A percentile compares a stretch with the other conserved stretches of the same genome.
Evolutionary conservation across 371 early-diverging fungal species (phyloP).

Genomic region (Smittium mucronatum): DNA sequence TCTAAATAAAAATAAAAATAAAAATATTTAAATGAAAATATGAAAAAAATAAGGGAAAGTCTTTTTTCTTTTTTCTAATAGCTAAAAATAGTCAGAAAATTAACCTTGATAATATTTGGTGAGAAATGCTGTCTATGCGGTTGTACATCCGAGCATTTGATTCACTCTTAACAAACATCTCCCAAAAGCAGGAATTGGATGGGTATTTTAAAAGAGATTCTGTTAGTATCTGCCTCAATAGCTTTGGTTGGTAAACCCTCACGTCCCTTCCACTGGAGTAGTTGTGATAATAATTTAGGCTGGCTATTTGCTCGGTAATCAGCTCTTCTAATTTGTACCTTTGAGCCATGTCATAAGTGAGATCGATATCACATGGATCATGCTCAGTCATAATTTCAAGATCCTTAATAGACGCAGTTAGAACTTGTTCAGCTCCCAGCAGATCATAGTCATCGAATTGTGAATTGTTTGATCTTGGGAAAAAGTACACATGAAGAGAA

Average conservation of each 20-base stretch:
- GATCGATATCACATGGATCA: no score
- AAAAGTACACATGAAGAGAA: slow-evolving; percentile 1
- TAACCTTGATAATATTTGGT: background rate
- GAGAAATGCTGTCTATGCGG: background rate
- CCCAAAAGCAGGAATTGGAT: slow-evolving; percentile 8
- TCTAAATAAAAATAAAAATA: no score
- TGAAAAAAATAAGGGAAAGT: no score
- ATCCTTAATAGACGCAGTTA: background rate
- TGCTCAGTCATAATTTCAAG: no score
- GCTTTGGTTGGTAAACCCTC: background rate
- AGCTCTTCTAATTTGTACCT: background rate
- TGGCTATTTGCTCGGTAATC: background rate
- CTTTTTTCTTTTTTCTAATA: no score
- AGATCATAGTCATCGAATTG: background rate
- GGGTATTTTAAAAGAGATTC: background rate
- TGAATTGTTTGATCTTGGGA: background rate
- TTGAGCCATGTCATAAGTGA: no score
- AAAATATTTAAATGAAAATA: no score
- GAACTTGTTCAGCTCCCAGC: background rate
- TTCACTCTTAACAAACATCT: background rate
- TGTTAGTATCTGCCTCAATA: background rate
- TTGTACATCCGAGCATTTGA: background rate
- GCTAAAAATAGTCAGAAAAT: no score
- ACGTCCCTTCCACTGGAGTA: background rate
- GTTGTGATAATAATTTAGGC: slow-evolving; percentile 2